Base-by-base conservation (phyloP, 2,329 filamentous ascomycete species). In the Calycina herbarum region DNA sequence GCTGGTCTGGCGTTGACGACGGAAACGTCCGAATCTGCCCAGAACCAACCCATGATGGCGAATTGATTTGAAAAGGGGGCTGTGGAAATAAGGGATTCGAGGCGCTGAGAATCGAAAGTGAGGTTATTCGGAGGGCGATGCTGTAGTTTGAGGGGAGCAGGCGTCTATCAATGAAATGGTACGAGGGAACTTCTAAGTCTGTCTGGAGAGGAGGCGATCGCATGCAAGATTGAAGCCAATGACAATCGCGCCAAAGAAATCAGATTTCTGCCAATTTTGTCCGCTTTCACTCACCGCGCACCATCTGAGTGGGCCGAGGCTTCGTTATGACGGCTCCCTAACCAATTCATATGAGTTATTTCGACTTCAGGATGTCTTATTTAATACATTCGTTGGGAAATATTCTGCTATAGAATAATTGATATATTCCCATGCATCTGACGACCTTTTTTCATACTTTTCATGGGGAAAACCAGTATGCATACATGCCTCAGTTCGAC, bases 1-100 rank as follows among this genome's bases (percentile, higher is more conserved):
- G 66, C 67, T 40, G 61, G 59, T 68, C 68, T 68, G 27, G 70
- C 67, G 61, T 70, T 70, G 10, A 71, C 67, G 31, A 68, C 62
- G 33, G 69, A 69, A 20, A 69, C 65, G 48, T 69, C 59, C 51
- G 72, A 65, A 61, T 75, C 72, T 62, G 71, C 73, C 74, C 74
- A 76, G 38, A 76, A 75, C 74, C 74, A 76, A 31, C 74, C 74
- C 74, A 76, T 76, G 29, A 62, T 65, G 63, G 33, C 35, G 20
- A 7, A 20, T 61, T 10, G n/a, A 13, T 24, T 27, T 24, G 45
- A 27, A 24, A 27, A 13, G 48, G 20, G 27, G 48, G 27, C 48
- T 54, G 3, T 24, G 20, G 4, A 17, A 13, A 54, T 20, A 24
- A 54, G 20, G 7, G 20, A 2, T 48, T 61, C 10, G 15, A 48